Evolutionary conservation across 371 early-diverging fungal species (phyloP).

Genomic region (Choanephora cucurbitarum): DNA sequence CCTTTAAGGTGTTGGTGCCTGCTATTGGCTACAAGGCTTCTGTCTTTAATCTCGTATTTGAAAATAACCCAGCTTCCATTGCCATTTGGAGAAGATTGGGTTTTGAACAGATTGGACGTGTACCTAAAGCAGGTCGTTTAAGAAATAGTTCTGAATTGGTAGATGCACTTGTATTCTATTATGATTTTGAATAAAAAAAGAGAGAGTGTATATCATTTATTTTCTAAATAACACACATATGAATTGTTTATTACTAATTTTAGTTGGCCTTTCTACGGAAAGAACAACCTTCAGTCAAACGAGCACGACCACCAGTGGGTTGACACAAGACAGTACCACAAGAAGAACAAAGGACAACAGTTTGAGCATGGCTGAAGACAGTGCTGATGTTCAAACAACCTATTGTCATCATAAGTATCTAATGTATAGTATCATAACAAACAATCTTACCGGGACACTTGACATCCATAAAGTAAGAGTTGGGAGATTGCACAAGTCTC

Average conservation of each 20-base stretch:
- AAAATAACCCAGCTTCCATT: constrained; percentile 66
- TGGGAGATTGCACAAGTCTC: constrained; percentile 98
- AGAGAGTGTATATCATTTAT: no score
- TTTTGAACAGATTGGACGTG: constrained; percentile 66
- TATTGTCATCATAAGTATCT: constrained; percentile 11
- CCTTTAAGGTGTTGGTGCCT: constrained; percentile 66
- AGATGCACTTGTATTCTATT: constrained; percentile 75
- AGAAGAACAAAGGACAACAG: constrained; percentile 94
- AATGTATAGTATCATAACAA: neutral
- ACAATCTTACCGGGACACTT: constrained; percentile 93
- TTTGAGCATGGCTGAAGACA: constrained; percentile 99
- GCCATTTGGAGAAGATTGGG: constrained; percentile 68
- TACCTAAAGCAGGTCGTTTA: constrained; percentile 67
- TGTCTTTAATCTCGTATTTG: constrained; percentile 83
- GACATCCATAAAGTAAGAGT: constrained; percentile 99
- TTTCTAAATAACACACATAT: no score
- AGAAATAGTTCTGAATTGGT: constrained; percentile 56
- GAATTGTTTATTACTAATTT: constrained; percentile 25
- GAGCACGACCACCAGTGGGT: constrained; percentile 99
- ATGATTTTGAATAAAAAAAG: constrained; percentile 56
- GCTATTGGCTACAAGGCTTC: constrained; percentile 73
- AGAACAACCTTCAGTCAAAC: constrained; percentile 86
- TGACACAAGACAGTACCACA: constrained; percentile 97
- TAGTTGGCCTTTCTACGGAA: constrained; percentile 59
- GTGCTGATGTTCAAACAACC: constrained; percentile 97